Evolutionary conservation across 2,329 filamentous ascomycete species (phyloP).

Genomic region (Claviceps pusilla): DNA sequence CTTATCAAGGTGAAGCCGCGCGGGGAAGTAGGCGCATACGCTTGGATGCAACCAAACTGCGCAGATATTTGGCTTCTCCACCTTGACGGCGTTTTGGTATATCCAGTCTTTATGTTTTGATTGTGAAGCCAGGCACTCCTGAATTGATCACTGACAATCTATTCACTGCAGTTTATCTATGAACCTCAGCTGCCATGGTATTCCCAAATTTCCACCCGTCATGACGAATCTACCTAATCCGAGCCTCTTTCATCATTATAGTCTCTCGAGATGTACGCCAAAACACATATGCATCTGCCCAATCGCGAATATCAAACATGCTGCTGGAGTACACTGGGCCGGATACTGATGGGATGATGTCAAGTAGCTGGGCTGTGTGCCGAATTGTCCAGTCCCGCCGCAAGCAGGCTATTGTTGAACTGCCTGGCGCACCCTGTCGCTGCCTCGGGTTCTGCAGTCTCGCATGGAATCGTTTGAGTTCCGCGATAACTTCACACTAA

Average conservation of each 20-base stretch:
- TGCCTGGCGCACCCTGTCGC: constrained; percentile 16
- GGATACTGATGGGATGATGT: constrained; percentile 14
- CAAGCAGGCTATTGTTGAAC: constrained; percentile 16
- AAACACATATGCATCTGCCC: neutral
- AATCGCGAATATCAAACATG: constrained; percentile 9
- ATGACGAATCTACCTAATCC: neutral
- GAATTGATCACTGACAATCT: neutral
- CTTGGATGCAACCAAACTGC: constrained; percentile 14
- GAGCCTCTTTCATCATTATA: neutral
- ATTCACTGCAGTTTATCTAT: neutral
- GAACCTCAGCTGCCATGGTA: constrained; percentile 5
- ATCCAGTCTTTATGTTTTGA: neutral
- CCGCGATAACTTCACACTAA: neutral
- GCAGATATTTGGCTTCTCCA: constrained; percentile 11
- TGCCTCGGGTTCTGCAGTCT: constrained; percentile 15
- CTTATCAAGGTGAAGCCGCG: constrained; percentile 28
- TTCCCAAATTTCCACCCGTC: neutral
- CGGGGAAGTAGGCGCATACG: constrained; percentile 12
- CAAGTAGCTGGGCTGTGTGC: constrained; percentile 11
- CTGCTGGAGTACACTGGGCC: constrained; percentile 14
- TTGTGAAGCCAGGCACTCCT: neutral
- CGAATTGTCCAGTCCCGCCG: constrained; percentile 3
- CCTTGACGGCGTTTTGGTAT: constrained; percentile 12
- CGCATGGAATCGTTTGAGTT: constrained; percentile 8
- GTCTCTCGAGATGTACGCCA: neutral